A percentile compares a stretch with the other conserved stretches of the same genome.
These are phyloP conservation scores for Pythium periplocum DNA, from an alignment of 352 stramenopile genomes.

Conservation along the genomic window DNA sequence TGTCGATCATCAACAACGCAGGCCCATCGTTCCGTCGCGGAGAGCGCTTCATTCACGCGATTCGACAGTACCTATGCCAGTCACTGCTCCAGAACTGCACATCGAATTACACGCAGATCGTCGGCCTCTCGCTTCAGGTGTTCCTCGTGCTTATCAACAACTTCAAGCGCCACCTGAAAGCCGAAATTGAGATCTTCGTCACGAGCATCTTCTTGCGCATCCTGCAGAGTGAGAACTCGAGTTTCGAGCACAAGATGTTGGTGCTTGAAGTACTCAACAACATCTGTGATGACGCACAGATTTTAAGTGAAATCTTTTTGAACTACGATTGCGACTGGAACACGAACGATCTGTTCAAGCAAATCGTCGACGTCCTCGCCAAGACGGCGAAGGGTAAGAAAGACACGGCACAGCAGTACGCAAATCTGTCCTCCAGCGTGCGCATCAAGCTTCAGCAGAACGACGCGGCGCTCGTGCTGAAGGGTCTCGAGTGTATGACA, in stretches of 20 bases:
- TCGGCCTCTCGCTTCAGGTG: conserved; percentile 96
- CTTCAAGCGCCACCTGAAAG: conserved; percentile 94
- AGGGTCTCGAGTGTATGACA: conserved; percentile 91
- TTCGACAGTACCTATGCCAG: conserved; percentile 96
- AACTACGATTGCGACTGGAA: conserved; percentile 99
- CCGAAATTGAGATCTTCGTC: conserved; percentile 99
- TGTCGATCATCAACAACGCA: conserved; percentile 96
- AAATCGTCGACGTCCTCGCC: conserved; percentile 95
- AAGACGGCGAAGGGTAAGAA: conserved; percentile 92
- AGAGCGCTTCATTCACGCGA: conserved; percentile 96
- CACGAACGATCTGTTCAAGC: conserved; percentile 96
- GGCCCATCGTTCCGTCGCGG: conserved; percentile 92
- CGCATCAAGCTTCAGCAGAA: conserved; percentile 67
- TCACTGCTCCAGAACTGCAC: conserved; percentile 99
- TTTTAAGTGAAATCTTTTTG: conserved; percentile 98
- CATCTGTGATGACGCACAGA: conserved; percentile 92
- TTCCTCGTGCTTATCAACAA: conserved; percentile 95
- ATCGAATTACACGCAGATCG: conserved; percentile 94
- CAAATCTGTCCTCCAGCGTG: conserved; percentile 53
- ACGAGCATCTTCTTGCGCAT: conserved; percentile 98
- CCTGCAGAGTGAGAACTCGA: conserved; percentile 96
- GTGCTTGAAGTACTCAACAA: conserved; percentile 96
- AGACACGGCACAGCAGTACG: conserved; percentile 44
- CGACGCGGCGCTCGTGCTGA: conserved; percentile 67
- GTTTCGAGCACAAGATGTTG: conserved; percentile 96